These are phyloP conservation scores for Plasmopara halstedii DNA, from an alignment of 352 stramenopile genomes.

Conservation along the genomic window DNA sequence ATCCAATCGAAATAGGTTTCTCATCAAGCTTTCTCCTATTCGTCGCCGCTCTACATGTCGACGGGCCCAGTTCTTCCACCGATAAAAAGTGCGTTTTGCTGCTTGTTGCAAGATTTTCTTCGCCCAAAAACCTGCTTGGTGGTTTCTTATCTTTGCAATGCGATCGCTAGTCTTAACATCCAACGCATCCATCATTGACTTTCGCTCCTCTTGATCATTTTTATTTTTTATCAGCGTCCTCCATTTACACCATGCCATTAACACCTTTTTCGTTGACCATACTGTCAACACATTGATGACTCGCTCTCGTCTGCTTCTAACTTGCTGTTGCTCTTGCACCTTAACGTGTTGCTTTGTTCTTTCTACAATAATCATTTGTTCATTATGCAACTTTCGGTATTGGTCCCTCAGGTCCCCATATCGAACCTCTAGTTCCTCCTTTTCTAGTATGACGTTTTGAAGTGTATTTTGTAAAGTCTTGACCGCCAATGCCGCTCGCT, in stretches of 20 bases:
- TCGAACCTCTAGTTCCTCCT: constrained; percentile 50
- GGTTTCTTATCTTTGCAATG: constrained; percentile 7
- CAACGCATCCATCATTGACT: constrained; percentile 2
- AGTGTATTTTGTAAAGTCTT: constrained; percentile 52
- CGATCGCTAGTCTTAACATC: constrained; percentile 7
- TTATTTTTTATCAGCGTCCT: constrained; percentile 2
- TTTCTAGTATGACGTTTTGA: constrained; percentile 46
- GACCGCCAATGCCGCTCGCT: constrained; percentile 41
- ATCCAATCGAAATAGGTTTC: background rate
- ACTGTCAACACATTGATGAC: constrained; percentile 17
- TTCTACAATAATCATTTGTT: constrained; percentile 16
- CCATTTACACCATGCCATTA: constrained; percentile 39
- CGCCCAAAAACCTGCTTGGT: constrained; percentile 10
- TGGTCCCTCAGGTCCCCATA: constrained; percentile 32
- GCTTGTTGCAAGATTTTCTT: constrained; percentile 16
- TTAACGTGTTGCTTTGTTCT: constrained; percentile 16
- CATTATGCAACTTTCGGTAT: constrained; percentile 24
- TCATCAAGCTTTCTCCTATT: background rate
- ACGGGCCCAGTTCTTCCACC: constrained; percentile 3
- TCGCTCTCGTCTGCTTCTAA: constrained; percentile 7
- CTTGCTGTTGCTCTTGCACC: constrained; percentile 9
- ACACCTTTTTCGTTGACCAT: constrained; percentile 29
- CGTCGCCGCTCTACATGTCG: constrained; percentile 3
- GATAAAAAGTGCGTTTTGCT: constrained; percentile 8
- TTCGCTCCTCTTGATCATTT: constrained; percentile 6